Percentiles rank a stretch among this genome's conserved stretches.
These are phyloP conservation scores for Globisporangium cystogenes DNA, from an alignment of 352 stramenopile genomes.

Conservation along the genomic window DNA sequence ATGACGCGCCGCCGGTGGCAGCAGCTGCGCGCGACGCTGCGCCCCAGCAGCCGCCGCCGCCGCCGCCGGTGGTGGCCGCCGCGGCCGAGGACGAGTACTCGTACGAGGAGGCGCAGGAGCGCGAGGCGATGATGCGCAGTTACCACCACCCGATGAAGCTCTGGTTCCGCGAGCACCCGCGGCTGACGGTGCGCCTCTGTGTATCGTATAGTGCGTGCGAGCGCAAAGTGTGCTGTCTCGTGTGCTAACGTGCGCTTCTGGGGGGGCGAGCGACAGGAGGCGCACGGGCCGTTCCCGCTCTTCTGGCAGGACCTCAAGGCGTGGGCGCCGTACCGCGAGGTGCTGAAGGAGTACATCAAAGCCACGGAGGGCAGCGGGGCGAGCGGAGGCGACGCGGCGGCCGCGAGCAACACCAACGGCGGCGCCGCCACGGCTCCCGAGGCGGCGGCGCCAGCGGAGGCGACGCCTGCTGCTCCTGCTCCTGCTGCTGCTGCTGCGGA, in stretches of 20 bases:
- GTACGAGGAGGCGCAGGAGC: constrained; percentile 85
- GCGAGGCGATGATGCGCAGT: constrained; percentile 85
- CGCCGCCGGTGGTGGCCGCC: not conserved
- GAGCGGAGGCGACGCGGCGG: not conserved
- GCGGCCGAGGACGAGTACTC: constrained; percentile 45
- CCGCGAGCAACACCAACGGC: not conserved
- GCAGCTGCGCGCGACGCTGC: too few relatives aligned
- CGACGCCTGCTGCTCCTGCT: not conserved
- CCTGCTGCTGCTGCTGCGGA: constrained; percentile 5
- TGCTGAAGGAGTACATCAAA: constrained; percentile 88
- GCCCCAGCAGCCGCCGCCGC: constrained; percentile 1
- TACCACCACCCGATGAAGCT: constrained; percentile 87
- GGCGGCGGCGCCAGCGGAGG: not conserved
- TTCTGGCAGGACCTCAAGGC: constrained; percentile 96
- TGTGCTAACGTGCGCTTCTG: constrained; percentile 1
- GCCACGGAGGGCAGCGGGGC: constrained; percentile 9
- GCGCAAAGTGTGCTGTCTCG: too few relatives aligned
- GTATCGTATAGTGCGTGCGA: too few relatives aligned
- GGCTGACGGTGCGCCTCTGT: constrained; percentile 23
- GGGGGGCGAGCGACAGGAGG: constrained; percentile 23
- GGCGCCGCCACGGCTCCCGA: not conserved
- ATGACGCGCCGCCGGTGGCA: constrained; percentile 12
- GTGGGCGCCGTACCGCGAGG: constrained; percentile 91
- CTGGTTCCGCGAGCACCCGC: constrained; percentile 73
- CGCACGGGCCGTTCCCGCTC: constrained; percentile 89